Percentiles rank a stretch among this genome's conserved stretches.
Conservation (phyloP, 306 rosid genomes). For the Abrus precatorius region DNA sequence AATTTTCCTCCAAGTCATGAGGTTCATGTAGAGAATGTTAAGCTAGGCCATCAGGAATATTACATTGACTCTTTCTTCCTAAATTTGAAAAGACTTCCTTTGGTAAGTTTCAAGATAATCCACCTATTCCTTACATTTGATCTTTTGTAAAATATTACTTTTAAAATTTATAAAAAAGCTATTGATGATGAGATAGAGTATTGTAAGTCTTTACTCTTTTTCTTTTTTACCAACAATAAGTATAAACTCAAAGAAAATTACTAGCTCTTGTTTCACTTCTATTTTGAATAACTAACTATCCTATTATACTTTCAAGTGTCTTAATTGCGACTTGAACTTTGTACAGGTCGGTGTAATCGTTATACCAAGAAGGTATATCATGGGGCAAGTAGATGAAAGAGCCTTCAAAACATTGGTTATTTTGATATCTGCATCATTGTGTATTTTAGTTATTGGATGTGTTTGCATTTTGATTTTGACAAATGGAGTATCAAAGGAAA, state of each 20-base stretch:
- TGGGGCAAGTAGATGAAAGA: conserved; percentile 98
- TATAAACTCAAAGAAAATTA: neutral
- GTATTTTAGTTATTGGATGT: conserved; percentile 92
- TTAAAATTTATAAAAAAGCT: neutral
- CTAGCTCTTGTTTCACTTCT: neutral
- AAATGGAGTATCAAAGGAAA: conserved; percentile 98
- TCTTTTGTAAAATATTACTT: conserved; percentile 13
- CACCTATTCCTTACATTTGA: conserved; percentile 7
- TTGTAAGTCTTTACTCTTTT: neutral
- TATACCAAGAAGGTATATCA: conserved; percentile 90
- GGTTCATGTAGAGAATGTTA: conserved; percentile 87
- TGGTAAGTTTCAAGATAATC: conserved; percentile 64
- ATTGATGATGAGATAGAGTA: conserved; percentile 20
- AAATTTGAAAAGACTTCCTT: conserved; percentile 91
- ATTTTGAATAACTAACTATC: conserved; percentile 17
- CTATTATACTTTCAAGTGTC: conserved; percentile 9
- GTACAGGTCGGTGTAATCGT: conserved; percentile 97
- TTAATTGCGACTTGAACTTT: conserved; percentile 42
- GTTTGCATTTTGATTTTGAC: conserved; percentile 93
- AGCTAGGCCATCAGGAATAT: conserved; percentile 76
- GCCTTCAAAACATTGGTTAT: conserved; percentile 93
- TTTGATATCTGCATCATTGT: conserved; percentile 88
- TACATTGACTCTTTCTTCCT: conserved; percentile 94
- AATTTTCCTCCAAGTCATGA: conserved; percentile 77
- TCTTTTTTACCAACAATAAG: neutral